Evolutionary conservation across 441 rosid genomes (phyloP).

Genomic region (Gossypium trilobum): DNA sequence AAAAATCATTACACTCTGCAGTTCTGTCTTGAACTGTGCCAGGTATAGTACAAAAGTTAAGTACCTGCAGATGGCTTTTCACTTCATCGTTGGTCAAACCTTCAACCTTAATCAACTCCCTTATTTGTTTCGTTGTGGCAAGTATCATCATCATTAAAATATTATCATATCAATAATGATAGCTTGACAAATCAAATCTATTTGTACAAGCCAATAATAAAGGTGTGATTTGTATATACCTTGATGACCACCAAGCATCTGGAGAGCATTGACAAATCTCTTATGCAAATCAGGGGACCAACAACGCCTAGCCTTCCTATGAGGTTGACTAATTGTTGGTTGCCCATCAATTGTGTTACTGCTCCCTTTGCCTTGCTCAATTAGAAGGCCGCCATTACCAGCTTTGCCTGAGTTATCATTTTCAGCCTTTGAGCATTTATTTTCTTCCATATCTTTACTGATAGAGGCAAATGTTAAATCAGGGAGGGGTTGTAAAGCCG

Average conservation of each 20-base stretch:
- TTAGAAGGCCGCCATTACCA: constrained; percentile 20
- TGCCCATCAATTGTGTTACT: constrained; percentile 35
- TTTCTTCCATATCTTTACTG: constrained; percentile 40
- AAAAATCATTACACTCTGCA: neutral
- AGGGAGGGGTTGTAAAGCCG: constrained; percentile 33
- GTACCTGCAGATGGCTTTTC: constrained; percentile 67
- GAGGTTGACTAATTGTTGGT: constrained; percentile 35
- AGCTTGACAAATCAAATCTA: too few species aligned
- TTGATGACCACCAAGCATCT: constrained; percentile 98
- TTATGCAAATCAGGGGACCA: constrained; percentile 99
- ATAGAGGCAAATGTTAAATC: constrained; percentile 51
- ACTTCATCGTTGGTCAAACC: constrained; percentile 79
- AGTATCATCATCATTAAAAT: constrained; percentile 28
- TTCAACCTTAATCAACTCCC: constrained; percentile 70
- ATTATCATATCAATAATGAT: constrained; percentile 4
- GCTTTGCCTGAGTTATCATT: constrained; percentile 22
- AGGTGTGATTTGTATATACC: constrained; percentile 32
- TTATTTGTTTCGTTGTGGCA: constrained; percentile 66
- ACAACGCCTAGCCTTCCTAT: constrained; percentile 85
- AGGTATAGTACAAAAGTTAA: neutral
- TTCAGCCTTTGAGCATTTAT: constrained; percentile 29
- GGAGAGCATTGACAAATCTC: constrained; percentile 87
- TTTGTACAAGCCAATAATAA: neutral
- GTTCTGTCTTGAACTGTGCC: neutral
- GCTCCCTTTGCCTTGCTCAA: constrained; percentile 32